Percentiles rank a stretch among this genome's conserved stretches.
These are phyloP conservation scores for Neurospora cerealis DNA, from an alignment of 495 filamentous ascomycete species.

Conservation along the genomic window DNA sequence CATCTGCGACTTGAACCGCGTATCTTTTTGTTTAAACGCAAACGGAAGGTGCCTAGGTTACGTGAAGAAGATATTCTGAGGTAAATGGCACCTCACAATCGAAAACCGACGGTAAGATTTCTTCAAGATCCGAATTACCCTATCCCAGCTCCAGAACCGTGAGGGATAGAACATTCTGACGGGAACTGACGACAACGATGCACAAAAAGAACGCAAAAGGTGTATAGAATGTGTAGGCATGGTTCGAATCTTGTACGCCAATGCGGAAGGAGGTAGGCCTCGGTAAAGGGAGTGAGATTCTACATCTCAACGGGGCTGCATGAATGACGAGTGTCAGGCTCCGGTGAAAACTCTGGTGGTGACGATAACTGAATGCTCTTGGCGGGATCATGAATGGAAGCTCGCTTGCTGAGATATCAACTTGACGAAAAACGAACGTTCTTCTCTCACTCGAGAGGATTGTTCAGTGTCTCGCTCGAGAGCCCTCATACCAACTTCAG, in stretches of 20 bases:
- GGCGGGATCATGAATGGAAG: not conserved
- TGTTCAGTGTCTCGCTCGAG: not conserved
- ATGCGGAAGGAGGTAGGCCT: not conserved
- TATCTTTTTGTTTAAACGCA: no score
- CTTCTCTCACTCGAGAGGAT: not conserved
- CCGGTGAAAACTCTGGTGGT: not conserved
- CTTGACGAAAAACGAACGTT: not conserved
- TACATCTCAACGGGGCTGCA: not conserved
- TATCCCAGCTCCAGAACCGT: not conserved
- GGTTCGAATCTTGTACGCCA: not conserved
- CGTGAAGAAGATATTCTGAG: not conserved
- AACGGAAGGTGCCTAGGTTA: not conserved
- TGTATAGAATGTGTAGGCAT: not conserved
- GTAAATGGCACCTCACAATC: not conserved
- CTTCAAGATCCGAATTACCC: not conserved
- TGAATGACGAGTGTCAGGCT: not conserved
- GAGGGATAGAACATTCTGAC: not conserved
- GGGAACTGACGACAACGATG: not conserved
- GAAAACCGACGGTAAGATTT: not conserved
- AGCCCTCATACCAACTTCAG: not conserved
- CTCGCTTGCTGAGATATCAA: not conserved
- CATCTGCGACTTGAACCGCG: no score
- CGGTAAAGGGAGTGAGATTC: not conserved
- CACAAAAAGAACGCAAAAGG: not conserved
- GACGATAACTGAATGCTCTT: not conserved